Evolutionary conservation across 2,329 filamentous ascomycete species (phyloP).

Genomic region (Teratosphaeria epicoccoides): DNA sequence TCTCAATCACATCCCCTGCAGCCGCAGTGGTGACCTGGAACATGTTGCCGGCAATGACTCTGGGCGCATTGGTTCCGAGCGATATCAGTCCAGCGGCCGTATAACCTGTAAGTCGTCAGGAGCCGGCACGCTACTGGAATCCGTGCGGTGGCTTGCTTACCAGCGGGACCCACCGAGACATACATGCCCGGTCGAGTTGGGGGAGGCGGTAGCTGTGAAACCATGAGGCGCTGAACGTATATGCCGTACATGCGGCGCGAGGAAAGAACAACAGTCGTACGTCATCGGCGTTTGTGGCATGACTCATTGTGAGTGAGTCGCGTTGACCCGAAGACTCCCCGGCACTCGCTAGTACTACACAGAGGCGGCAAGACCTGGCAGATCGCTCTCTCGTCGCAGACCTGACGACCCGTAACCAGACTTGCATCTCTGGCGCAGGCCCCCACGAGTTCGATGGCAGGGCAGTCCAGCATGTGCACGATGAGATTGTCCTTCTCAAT

Average conservation of each 20-base stretch:
- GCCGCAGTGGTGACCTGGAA: slow-evolving; percentile 24
- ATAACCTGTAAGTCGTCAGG: slow-evolving; percentile 22
- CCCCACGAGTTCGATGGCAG: no score
- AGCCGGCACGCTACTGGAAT: no score
- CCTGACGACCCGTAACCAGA: no score
- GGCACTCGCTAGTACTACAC: not conserved
- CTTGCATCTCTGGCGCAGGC: no score
- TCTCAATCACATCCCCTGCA: slow-evolving; percentile 29
- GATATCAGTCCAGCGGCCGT: slow-evolving; percentile 38
- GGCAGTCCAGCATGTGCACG: no score
- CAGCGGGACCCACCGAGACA: slow-evolving; percentile 40
- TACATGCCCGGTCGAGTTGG: slow-evolving; percentile 40
- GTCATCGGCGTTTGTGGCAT: no score
- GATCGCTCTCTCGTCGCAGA: no score
- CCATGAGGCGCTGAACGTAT: slow-evolving; percentile 34
- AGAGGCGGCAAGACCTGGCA: no score
- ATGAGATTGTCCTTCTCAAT: no score
- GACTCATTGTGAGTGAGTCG: no score
- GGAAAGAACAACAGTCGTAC: no score
- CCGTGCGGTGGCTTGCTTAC: slow-evolving; percentile 6
- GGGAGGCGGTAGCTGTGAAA: slow-evolving; percentile 32
- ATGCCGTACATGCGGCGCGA: slow-evolving; percentile 30
- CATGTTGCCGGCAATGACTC: slow-evolving; percentile 24
- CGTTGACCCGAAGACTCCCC: no score
- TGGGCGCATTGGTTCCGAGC: slow-evolving; percentile 33